Conservation (phyloP, 371 early-diverging fungal genomes). For the Rhizomucor miehei region DNA sequence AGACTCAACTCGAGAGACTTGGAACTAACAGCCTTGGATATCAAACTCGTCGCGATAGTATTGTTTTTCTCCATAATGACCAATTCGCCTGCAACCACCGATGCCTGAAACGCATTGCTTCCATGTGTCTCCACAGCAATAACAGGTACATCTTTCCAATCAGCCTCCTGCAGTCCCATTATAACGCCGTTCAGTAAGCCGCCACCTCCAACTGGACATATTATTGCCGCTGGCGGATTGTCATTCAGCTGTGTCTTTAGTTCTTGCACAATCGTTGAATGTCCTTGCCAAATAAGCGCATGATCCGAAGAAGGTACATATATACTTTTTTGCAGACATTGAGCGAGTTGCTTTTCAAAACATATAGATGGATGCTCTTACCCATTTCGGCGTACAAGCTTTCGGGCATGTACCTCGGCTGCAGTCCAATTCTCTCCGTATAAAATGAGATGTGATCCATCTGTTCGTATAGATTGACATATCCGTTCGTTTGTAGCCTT, state of each 20-base stretch:
- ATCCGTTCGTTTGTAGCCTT: slow-evolving; percentile 45
- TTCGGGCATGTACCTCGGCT: slow-evolving; percentile 51
- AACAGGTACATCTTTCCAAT: slow-evolving; percentile 64
- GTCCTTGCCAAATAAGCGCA: slow-evolving; percentile 56
- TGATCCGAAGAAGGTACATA: slow-evolving; percentile 71
- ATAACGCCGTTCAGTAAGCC: slow-evolving; percentile 69
- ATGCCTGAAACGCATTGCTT: slow-evolving; percentile 67
- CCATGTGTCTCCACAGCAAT: slow-evolving; percentile 77
- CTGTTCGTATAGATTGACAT: slow-evolving; percentile 54
- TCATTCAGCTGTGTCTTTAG: slow-evolving; percentile 58
- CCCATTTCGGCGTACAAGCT: slow-evolving; percentile 51
- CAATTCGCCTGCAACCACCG: slow-evolving; percentile 59
- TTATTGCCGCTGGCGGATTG: slow-evolving; percentile 60
- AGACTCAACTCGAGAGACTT: slow-evolving; percentile 57
- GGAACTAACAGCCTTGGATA: slow-evolving; percentile 46
- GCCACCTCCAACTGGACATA: slow-evolving; percentile 72
- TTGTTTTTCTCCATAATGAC: slow-evolving; percentile 51
- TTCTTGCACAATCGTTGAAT: slow-evolving; percentile 64
- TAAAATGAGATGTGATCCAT: slow-evolving; percentile 59
- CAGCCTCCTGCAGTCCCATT: slow-evolving; percentile 55
- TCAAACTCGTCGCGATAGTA: slow-evolving; percentile 56
- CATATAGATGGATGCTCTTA: slow-evolving; percentile 14
- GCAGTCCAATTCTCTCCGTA: slow-evolving; percentile 61
- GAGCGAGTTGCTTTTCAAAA: too few species aligned
- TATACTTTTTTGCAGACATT: slow-evolving; percentile 43